phyloP scores from a whole-genome alignment of 1,284 basidiomycete species.

The Trichosporon coremiiforme region DNA sequence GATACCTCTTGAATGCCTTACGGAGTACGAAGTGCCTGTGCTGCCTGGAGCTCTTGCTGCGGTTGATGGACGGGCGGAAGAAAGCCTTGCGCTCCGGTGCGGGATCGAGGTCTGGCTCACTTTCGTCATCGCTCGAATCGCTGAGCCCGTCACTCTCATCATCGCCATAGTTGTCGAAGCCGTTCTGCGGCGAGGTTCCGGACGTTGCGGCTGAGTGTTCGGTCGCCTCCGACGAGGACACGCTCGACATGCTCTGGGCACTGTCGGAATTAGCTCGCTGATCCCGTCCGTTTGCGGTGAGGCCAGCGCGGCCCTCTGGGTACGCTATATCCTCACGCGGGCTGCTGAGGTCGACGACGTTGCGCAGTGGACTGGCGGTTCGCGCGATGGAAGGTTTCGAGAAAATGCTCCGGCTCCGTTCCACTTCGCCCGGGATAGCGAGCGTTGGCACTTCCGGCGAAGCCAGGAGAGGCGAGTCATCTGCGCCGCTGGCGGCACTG shows the following conservation, averaged over 20 bases:
- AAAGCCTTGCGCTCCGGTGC: slow-evolving; percentile 5
- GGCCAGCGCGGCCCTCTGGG: neutral
- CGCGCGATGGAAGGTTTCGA: slow-evolving; percentile 28
- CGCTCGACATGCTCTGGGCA: neutral
- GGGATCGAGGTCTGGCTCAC: slow-evolving; percentile 25
- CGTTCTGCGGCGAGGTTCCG: neutral
- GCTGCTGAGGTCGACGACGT: slow-evolving; percentile 30
- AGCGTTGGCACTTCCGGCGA: neutral
- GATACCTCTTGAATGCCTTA: slow-evolving; percentile 87
- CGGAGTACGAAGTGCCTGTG: slow-evolving; percentile 64
- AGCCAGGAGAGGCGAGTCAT: too few species aligned
- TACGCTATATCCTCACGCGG: slow-evolving; percentile 14
- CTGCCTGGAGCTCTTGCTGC: slow-evolving; percentile 32
- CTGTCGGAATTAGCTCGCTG: neutral
- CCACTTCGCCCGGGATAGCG: neutral
- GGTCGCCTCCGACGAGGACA: neutral
- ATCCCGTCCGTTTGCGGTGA: neutral
- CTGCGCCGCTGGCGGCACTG: too few species aligned
- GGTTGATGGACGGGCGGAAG: slow-evolving; percentile 22
- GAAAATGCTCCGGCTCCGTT: neutral
- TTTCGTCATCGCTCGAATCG: slow-evolving; percentile 47
- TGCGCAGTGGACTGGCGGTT: slow-evolving; percentile 45
- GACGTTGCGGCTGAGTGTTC: neutral
- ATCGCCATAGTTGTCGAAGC: slow-evolving; percentile 20
- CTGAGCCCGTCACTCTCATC: slow-evolving; percentile 44